Evolutionary conservation across 1,139 yeast species (phyloP), one percentile per base, ranked within the genome.

Genomic region (Kazachstania sp.): DNA sequence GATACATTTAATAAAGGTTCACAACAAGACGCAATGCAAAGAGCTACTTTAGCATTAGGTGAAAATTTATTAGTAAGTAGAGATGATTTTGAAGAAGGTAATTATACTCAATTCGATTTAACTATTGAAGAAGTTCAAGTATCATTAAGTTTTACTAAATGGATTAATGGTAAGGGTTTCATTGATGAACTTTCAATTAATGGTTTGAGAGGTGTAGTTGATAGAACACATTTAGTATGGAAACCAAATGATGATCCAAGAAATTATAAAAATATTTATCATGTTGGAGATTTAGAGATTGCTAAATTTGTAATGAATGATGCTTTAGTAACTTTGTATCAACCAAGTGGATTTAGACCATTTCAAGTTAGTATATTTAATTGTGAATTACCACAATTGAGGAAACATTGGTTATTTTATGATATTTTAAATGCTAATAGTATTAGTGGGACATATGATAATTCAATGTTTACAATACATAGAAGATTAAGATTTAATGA

Each of bases 371-470:
- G 95, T 51, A 77, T 90, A 20, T 90, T 85, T 66, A 83, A 81
- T 59, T 85, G 95, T 61, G 95, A 88, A 52, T 65, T 90, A 40
- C 83, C 88, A 1, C 73, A 78, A 47, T 70, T 92, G 50, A 72
- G 98, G 46, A 87, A 88, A 63, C 95, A 92, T 61, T 92, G 97
- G 97, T 71, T 92, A 37, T 84, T 86, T 59, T 84, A 83, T 62
- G 98, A 92, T 64, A 71, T 90, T 45, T 66, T 92, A 51, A 86
- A 85, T 60, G 95, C 97, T 7, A 83, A 79, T 55, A 81, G 82
- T 55, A 78, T 90, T 67, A 84, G 92, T 53, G 98, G 98, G 0
- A 78, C 95, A 3, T 92, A 87, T 64, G 98, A 92, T 65, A 86
- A 90, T 55, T 84, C 97, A 1, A 71, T 92, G 55, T 92, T 92